Conservation (phyloP, 192 early-diverging fungal genomes). For the Oehlia diaphana region DNA sequence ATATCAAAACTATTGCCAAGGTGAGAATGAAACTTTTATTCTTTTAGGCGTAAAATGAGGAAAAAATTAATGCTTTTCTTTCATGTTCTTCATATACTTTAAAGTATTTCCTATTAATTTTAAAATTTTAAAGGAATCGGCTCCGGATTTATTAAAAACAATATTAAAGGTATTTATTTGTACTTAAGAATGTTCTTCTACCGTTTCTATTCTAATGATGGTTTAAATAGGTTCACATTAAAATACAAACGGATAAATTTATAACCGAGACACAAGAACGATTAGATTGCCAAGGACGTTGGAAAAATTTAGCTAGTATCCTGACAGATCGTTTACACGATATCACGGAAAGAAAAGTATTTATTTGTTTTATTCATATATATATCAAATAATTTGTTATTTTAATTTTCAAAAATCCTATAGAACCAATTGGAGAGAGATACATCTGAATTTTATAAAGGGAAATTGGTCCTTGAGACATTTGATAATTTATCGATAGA, state of each 20-base stretch:
- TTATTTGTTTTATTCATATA: not conserved
- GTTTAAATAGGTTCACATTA: slow-evolving; percentile 3
- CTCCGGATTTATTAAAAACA: not conserved
- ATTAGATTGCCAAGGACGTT: not conserved
- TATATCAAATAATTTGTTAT: not conserved
- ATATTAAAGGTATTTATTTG: slow-evolving; percentile 6
- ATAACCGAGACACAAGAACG: not conserved
- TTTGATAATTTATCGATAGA: slow-evolving; percentile 4
- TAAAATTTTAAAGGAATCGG: not conserved
- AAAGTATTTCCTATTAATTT: not conserved
- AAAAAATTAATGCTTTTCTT: too few relatives aligned
- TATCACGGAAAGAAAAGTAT: not conserved
- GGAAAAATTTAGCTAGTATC: not conserved
- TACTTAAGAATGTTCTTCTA: not conserved
- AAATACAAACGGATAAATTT: slow-evolving; percentile 23
- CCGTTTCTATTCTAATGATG: not conserved
- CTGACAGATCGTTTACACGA: not conserved
- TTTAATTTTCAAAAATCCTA: not conserved
- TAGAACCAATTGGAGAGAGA: slow-evolving; percentile 12
- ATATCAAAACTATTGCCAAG: not conserved
- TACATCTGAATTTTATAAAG: not conserved
- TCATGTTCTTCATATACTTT: not conserved
- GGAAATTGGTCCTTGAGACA: not conserved
- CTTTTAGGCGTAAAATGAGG: not conserved
- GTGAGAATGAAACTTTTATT: not conserved